These are phyloP conservation scores for Carex myosuroides DNA, from an alignment of 176 grass and related monocot genomes.

Conservation along the genomic window DNA sequence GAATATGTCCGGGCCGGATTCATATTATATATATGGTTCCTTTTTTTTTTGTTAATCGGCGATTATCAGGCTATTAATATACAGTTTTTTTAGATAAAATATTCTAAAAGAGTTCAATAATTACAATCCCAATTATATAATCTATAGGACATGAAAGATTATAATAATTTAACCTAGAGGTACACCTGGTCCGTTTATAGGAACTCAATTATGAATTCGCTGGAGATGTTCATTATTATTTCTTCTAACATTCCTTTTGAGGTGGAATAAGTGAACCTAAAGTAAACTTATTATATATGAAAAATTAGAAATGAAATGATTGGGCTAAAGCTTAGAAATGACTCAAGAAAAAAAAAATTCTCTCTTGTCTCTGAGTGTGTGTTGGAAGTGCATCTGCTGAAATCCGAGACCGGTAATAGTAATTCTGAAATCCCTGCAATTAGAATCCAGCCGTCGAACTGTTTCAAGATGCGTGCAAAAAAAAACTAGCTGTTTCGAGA, in stretches of 20 bases:
- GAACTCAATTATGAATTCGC: not conserved
- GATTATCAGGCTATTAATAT: not conserved
- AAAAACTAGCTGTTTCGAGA: too few relatives aligned
- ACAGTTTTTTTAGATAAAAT: not conserved
- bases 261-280: conserved; percentile 28
- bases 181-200: not conserved
- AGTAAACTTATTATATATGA: conserved; percentile 15
- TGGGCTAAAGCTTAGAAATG: conserved; percentile 11
- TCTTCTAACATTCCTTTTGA: conserved; percentile 16
- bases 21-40: too few relatives aligned
- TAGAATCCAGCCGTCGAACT: too few relatives aligned
- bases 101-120: not conserved
- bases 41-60: not conserved
- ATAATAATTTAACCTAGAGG: not conserved
- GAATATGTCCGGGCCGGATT: too few relatives aligned
- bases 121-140: not conserved
- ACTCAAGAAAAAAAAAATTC: not conserved
- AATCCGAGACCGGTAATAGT: too few relatives aligned
- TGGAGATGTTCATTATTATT: not conserved
- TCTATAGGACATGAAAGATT: not conserved
- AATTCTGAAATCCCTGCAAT: too few relatives aligned
- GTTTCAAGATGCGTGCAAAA: too few relatives aligned
- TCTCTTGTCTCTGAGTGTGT: not conserved
- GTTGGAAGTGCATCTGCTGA: too few relatives aligned
- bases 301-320: conserved; percentile 16